Base-by-base conservation (phyloP, 306 rosid genomes). In the Citrullus mucosospermus region DNA sequence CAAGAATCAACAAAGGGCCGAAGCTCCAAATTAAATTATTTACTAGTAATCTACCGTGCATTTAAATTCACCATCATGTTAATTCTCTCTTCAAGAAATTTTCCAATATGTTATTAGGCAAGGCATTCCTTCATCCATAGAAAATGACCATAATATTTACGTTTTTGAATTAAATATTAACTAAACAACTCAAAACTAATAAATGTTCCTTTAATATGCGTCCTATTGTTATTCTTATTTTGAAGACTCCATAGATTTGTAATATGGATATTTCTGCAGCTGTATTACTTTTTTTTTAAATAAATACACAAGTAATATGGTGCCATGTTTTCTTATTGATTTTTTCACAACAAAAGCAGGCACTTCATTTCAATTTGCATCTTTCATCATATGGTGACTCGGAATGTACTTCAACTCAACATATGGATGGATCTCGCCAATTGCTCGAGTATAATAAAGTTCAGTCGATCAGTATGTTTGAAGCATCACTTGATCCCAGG, bases 311-410 rank as follows among this genome's bases (percentile, higher is more conserved):
- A 75, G 57, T 11, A 15, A 51, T 74, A 63, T 51, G 59, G 18
- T 63, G 74, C 17, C 50, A 43, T 30, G 16, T 46, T 50, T 46
- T 63, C 80, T 36, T 8, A 61, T 16, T n/a, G 9, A 7, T 61
- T 75, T 57, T 75, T 7, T n/a, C 6, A 44, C 78, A 32, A 39
- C 54, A 56, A 18, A 78, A 82, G 79, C 87, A 94, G 96, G 91
- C 83, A 55, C 81, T 88, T 82, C 92, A 88, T 57, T 87, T 90
- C 59, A 88, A 59, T 83, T 91, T 94, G 70, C 87, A 34, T 85
- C 90, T 90, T 79, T 94, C 92, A 78, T 82, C 93, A 41, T 88
- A 86, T 78, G 90, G 79, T 46, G 83, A 34, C 81, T 84, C 90
- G 65, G 85, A 77, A 57, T 61, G 81, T 78, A 78, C 44, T 78